phyloP scores from a whole-genome alignment of 805 yeast genomes.

The Lachancea fermentati region DNA sequence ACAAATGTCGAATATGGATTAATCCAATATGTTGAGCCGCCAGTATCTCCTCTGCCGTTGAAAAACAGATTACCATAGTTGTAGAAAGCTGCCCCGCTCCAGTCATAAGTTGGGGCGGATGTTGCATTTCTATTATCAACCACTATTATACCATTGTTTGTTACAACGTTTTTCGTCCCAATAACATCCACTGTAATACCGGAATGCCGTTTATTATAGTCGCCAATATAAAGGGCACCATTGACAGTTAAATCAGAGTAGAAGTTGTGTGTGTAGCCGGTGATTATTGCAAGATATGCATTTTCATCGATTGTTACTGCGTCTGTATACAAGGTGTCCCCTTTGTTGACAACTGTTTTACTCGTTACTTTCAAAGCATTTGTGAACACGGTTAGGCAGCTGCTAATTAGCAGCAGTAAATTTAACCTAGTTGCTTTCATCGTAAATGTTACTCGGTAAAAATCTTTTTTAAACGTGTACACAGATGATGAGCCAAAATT shows the following conservation, averaged over 20 bases:
- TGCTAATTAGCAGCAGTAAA: too few relatives aligned
- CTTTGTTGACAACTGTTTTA: neutral
- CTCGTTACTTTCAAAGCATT: too few relatives aligned
- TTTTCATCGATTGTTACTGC: slow-evolving; percentile 5
- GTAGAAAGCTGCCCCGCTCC: slow-evolving; percentile 8
- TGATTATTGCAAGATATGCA: slow-evolving; percentile 10
- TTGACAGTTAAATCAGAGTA: slow-evolving; percentile 4
- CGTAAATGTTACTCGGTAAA: too few relatives aligned
- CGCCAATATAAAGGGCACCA: slow-evolving; percentile 14
- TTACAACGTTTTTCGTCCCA: slow-evolving; percentile 2
- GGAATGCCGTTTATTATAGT: slow-evolving; percentile 3
- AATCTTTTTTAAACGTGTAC: too few relatives aligned
- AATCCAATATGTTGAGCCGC: slow-evolving; percentile 6
- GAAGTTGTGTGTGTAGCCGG: slow-evolving; percentile 10
- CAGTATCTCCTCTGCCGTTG: slow-evolving; percentile 7
- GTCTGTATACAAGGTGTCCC: slow-evolving; percentile 5
- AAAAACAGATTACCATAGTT: slow-evolving; percentile 13
- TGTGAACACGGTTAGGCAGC: too few relatives aligned
- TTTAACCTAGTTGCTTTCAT: too few relatives aligned
- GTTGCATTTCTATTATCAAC: slow-evolving; percentile 11
- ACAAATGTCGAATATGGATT: slow-evolving; percentile 7
- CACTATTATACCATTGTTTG: slow-evolving; percentile 13
- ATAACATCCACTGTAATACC: slow-evolving; percentile 8
- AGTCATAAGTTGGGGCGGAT: slow-evolving; percentile 6
- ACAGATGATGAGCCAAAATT: too few relatives aligned